Percentiles rank a stretch among this genome's conserved stretches.
phyloP scores from a whole-genome alignment of 352 stramenopile species.

The Phytophthora tentaculata region DNA sequence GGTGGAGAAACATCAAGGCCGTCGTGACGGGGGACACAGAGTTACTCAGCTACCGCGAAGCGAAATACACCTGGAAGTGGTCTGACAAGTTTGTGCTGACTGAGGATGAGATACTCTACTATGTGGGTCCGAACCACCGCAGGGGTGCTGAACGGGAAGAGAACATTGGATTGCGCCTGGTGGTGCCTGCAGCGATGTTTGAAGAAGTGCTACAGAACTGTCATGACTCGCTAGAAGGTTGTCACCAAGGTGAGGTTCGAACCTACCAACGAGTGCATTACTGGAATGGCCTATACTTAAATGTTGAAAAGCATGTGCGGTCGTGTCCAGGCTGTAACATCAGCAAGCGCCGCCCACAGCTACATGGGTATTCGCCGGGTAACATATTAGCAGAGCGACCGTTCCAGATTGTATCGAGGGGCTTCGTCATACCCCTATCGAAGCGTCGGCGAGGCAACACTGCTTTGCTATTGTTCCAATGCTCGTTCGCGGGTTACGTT shows the following conservation, averaged over 20 bases:
- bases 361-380: not conserved
- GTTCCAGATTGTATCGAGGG: not conserved
- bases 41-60: not conserved
- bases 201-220: not conserved
- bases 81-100: not conserved
- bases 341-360: not conserved
- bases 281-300: not conserved
- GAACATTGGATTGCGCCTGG: not conserved
- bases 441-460: constrained; percentile 1
- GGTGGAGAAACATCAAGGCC: not conserved
- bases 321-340: not conserved
- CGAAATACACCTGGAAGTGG: not conserved
- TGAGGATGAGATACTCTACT: not conserved
- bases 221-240: not conserved
- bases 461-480: not conserved
- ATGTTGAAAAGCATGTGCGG: not conserved
- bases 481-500: not conserved
- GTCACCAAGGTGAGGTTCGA: not conserved
- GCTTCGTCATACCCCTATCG: not conserved
- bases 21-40: not conserved
- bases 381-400: not conserved
- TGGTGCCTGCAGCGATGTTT: not conserved
- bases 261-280: not conserved
- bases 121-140: not conserved
- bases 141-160: too few relatives aligned